Percentiles rank a stretch among this genome's conserved stretches.
Evolutionary conservation across 176 grass and related monocot genomes (phyloP).

Genomic region (Alloteropsis semialata): DNA sequence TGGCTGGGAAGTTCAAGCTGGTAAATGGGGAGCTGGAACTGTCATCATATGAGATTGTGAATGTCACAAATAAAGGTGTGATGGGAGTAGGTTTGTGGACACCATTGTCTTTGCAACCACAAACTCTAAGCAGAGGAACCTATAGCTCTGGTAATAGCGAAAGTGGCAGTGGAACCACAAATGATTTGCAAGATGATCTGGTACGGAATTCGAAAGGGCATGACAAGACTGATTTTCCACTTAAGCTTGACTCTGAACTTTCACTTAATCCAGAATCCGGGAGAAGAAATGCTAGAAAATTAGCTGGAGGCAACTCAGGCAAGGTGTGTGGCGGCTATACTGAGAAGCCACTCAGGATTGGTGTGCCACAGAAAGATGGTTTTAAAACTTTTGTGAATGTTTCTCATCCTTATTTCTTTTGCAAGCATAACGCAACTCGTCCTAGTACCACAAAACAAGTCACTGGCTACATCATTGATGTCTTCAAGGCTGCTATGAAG

Average conservation of each 20-base stretch:
- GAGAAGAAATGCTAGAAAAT: background rate
- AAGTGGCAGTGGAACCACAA: background rate
- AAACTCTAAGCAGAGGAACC: background rate
- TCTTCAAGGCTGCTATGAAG: slow-evolving; percentile 43
- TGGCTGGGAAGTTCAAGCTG: slow-evolving; percentile 42
- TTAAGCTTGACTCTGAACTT: background rate
- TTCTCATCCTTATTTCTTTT: background rate
- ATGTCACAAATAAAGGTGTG: slow-evolving; percentile 33
- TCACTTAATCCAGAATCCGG: background rate
- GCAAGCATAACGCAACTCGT: background rate
- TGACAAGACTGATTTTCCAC: background rate
- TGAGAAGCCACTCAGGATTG: slow-evolving; percentile 30
- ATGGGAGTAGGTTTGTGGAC: slow-evolving; percentile 39
- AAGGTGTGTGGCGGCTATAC: background rate
- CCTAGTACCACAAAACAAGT: slow-evolving; percentile 24
- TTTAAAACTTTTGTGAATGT: slow-evolving; percentile 48
- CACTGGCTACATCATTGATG: slow-evolving; percentile 54
- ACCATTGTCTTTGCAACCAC: slow-evolving; percentile 12
- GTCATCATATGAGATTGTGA: slow-evolving; percentile 43
- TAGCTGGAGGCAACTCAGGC: background rate
- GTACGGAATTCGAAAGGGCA: background rate
- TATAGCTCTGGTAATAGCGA: background rate
- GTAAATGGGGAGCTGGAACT: slow-evolving; percentile 31
- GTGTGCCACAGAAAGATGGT: slow-evolving; percentile 42
- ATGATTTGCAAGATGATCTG: background rate